Conservation (phyloP, 1,284 basidiomycete species). For the Pseudozyma sp. region DNA sequence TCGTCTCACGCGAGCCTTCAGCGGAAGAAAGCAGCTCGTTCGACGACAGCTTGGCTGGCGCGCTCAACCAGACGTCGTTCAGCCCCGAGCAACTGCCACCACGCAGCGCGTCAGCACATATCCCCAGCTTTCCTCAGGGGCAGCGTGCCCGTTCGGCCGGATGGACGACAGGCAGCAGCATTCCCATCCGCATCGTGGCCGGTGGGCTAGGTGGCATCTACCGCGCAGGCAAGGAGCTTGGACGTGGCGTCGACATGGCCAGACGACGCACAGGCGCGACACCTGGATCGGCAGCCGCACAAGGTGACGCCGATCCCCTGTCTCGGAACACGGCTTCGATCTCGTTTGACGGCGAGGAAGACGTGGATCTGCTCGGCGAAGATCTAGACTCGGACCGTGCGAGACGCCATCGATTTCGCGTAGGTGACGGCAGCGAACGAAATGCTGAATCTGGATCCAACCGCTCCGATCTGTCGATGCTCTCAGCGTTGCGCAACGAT, state of each 20-base stretch:
- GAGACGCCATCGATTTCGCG: conserved; percentile 5
- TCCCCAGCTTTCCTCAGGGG: conserved; percentile 51
- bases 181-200: conserved; percentile 51
- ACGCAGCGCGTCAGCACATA: conserved; percentile 31
- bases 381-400: conserved; percentile 8
- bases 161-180: conserved; percentile 43
- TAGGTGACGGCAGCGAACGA: neutral
- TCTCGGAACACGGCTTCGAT: conserved; percentile 14
- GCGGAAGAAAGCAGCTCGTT: conserved; percentile 18
- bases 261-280: conserved; percentile 32
- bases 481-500: conserved; percentile 27
- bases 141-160: conserved; percentile 37
- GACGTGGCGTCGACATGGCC: conserved; percentile 47
- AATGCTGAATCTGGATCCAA: conserved; percentile 12
- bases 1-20: conserved; percentile 29
- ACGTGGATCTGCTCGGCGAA: conserved; percentile 38
- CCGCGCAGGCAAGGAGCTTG: conserved; percentile 44
- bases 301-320: neutral
- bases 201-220: conserved; percentile 48
- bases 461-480: conserved; percentile 24
- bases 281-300: conserved; percentile 1
- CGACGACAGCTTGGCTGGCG: conserved; percentile 35
- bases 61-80: conserved; percentile 36
- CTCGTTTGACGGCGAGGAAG: conserved; percentile 40
- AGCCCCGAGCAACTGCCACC: conserved; percentile 15